Percentiles rank a stretch among this genome's conserved stretches.
These are phyloP conservation scores for Pseudogymnoascus sp. DNA, from an alignment of 2,329 filamentous ascomycete genomes.

Conservation along the genomic window DNA sequence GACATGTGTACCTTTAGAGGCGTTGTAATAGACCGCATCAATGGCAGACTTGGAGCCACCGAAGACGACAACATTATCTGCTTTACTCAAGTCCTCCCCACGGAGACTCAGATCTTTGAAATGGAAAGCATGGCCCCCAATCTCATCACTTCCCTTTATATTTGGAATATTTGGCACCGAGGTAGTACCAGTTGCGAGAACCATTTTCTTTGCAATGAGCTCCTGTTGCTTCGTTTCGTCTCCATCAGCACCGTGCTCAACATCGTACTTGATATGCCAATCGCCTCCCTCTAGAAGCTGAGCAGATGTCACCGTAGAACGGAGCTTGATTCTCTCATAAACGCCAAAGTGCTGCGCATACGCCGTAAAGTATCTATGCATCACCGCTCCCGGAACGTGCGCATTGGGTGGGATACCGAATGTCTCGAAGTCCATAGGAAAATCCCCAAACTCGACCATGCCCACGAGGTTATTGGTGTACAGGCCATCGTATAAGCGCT, in stretches of 20 bases:
- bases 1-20: conserved; percentile 31
- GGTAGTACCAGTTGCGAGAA: conserved; percentile 45
- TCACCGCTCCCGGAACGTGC: conserved; percentile 48
- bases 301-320: conserved; percentile 36
- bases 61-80: not conserved
- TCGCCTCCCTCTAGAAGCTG: conserved; percentile 7
- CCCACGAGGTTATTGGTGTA: conserved; percentile 65
- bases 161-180: conserved; percentile 39
- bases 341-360: conserved; percentile 48
- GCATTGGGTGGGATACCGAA: conserved; percentile 31
- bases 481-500: conserved; percentile 58
- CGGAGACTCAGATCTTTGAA: not conserved
- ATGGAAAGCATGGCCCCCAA: conserved; percentile 28
- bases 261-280: not conserved
- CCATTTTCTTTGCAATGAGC: conserved; percentile 30
- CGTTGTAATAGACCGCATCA: conserved; percentile 33
- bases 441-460: conserved; percentile 65
- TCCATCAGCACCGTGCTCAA: not conserved
- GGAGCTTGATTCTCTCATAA: conserved; percentile 37
- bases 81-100: not conserved
- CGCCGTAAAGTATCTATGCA: conserved; percentile 47
- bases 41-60: conserved; percentile 30
- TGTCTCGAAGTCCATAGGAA: conserved; percentile 34
- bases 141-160: conserved; percentile 39
- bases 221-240: not conserved